Base-by-base conservation (phyloP, 768 basidiomycete genomes). In the Rhizopogon vesiculosus region DNA sequence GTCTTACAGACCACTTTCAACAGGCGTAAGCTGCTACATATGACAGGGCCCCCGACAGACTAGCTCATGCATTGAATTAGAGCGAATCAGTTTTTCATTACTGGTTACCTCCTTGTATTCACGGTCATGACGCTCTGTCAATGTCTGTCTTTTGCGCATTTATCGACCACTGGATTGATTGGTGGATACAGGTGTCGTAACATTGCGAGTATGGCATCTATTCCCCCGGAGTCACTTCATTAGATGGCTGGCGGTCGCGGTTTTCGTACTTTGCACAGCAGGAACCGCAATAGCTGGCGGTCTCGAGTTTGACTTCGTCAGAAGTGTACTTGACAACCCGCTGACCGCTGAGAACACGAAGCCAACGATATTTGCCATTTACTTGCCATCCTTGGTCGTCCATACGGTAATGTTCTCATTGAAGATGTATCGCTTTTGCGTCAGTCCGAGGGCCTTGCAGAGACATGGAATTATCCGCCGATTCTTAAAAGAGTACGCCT, bases 151-250 rank as follows among this genome's bases (percentile, higher is more conserved):
- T 53, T 28, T 16, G 10, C 33, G 5, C 52, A 10, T 19, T 25
- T 9, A 29, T 9, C 41, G 29, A n/a, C 29, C 43, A 46, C 50
- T 38, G 31, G 16, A 28, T 43, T 44, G 6, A 8, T 13, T n/a
- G 15, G 5, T 9, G 42, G 33, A 16, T 22, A 50, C 19, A 64
- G 64, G 41, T 4, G 43, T 51, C 28, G 52, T 65, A 31, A 57
- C 51, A 7, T 42, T 55, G 15, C 65, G 65, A 12, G 58, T 62
- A 15, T 65, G 65, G 65, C 58, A 43, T 43, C n/a, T 65, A 7
- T 66, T 65, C 18, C 5, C 46, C 15, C 45, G 39, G 10, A 45
- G 29, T 10, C 43, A 5, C 1, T 3, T 53, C 15, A 28, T 65
- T 43, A 54, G 46, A 28, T 7, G 7, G 1, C 28, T 61, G 29